phyloP scores from a whole-genome alignment of 1,284 basidiomycete species.

The Omphalotus olearius region DNA sequence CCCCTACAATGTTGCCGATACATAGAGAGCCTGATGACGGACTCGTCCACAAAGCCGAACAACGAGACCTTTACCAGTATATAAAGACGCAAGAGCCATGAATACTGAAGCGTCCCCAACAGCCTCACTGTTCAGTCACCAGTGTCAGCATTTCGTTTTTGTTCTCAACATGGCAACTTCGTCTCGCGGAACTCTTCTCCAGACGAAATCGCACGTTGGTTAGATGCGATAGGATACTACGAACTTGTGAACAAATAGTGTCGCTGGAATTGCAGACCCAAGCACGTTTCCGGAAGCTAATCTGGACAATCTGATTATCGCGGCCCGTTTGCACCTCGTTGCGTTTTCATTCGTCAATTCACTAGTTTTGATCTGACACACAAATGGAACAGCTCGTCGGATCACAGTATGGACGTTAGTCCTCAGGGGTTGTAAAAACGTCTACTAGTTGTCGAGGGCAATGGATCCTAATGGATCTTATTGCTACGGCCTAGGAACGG shows the following conservation, averaged over 20 bases:
- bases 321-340: constrained; percentile 22
- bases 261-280: too few species aligned
- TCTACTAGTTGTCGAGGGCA: constrained; percentile 25
- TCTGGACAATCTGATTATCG: constrained; percentile 23
- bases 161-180: too few species aligned
- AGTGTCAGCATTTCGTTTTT: not conserved
- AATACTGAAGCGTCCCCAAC: too few species aligned
- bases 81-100: too few species aligned
- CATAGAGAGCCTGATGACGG: too few species aligned
- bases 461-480: constrained; percentile 33
- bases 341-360: constrained; percentile 34
- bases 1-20: too few species aligned
- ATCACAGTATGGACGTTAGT: constrained; percentile 29
- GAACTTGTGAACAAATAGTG: constrained; percentile 1
- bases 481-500: constrained; percentile 35
- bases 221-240: constrained; percentile 12
- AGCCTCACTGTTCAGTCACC: too few species aligned
- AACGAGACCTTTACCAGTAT: too few species aligned
- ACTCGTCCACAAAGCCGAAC: too few species aligned
- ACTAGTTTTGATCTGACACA: constrained; percentile 25
- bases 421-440: constrained; percentile 26
- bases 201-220: constrained; percentile 6
- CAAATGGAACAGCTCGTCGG: constrained; percentile 21
- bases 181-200: not conserved
- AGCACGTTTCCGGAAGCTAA: constrained; percentile 19